Base-by-base conservation (phyloP, 176 grass and related monocot genomes). In the Paspalum notatum region DNA sequence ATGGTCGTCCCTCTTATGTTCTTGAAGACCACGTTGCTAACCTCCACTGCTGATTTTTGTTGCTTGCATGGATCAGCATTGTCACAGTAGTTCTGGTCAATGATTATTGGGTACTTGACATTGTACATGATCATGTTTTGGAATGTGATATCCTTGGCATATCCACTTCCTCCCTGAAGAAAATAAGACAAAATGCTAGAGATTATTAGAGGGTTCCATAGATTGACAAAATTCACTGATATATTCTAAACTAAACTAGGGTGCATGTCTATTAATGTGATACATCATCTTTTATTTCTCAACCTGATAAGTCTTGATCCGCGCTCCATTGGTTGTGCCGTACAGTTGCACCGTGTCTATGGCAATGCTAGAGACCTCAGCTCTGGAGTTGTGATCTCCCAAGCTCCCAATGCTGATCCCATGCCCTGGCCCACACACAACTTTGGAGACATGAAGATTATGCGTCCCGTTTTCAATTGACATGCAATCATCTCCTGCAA, bases 1-100 rank as follows among this genome's bases (percentile, higher is more conserved):
- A 55, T 61, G 39, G 80, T 97, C 57, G 93, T 97, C 12, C 93
- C 93, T 32, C 32, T 64, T 39, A 97, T 93, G 61, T 97, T 97
- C 16, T 79, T 82, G 67, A 82, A 93, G 0, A 77, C 12, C 21
- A 97, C 82, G n/a, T 79, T 20, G 43, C 88, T 89, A 0, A 93
- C 81, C 79, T 86, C 62, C 16, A 97, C 88, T 0, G 90, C 90
- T 0, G 88, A 80, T 1, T 18, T 48, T 66, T 88, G 49, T 64
- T 1, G 20, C 9, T 44, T 62, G 52, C 86, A 89, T 55, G 82
- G 72, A 6, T 1, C 74, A n/a, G 59, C 41, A 0, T 78, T 70
- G 50, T 89, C 90, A 0, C 86, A 92, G 38, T 89, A 92, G 75
- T 79, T 80, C 32, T 89, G 90, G 9, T 92, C 82, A 49, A 92